Conservation (phyloP, 1,284 basidiomycete species). For the Lignosus rhinocerotis region DNA sequence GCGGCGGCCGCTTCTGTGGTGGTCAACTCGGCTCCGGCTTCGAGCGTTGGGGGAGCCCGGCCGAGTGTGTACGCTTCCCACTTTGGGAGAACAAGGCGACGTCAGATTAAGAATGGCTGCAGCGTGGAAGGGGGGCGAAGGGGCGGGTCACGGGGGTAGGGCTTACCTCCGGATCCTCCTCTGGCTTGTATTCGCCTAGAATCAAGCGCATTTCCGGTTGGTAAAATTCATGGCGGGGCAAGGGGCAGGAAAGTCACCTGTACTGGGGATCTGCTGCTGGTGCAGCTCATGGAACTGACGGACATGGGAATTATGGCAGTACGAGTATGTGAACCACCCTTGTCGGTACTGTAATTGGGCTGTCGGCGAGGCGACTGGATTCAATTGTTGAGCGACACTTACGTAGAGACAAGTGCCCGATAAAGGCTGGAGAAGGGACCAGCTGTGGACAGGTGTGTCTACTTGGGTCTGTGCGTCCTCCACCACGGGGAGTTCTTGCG, state of each 20-base stretch:
- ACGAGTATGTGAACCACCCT: conserved; percentile 95
- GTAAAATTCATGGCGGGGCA: conserved; percentile 21
- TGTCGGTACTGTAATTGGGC: conserved; percentile 63
- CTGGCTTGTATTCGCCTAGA: conserved; percentile 68
- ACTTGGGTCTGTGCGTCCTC: conserved; percentile 59
- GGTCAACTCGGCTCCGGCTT: conserved; percentile 65
- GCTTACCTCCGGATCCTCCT: conserved; percentile 78
- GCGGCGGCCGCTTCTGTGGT: conserved; percentile 65
- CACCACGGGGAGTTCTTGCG: conserved; percentile 45
- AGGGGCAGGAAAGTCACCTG: conserved; percentile 47
- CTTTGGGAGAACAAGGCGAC: conserved; percentile 38
- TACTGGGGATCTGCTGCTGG: conserved; percentile 57
- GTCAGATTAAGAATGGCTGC: conserved; percentile 22
- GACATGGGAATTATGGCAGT: conserved; percentile 89
- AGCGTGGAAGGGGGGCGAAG: conserved; percentile 17
- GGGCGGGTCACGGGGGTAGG: conserved; percentile 27
- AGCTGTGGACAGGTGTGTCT: conserved; percentile 64
- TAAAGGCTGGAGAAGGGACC: conserved; percentile 77
- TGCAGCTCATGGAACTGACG: conserved; percentile 83
- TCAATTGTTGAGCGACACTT: conserved; percentile 36
- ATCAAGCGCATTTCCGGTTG: conserved; percentile 18
- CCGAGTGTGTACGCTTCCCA: conserved; percentile 83
- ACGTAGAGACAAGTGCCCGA: conserved; percentile 80
- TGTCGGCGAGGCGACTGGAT: conserved; percentile 12
- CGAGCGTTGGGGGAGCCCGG: conserved; percentile 59